A percentile compares a stretch with the other conserved stretches of the same genome.
Evolutionary conservation across 2,329 filamentous ascomycete genomes (phyloP).

Genomic region (Aureobasidium subglaciale): DNA sequence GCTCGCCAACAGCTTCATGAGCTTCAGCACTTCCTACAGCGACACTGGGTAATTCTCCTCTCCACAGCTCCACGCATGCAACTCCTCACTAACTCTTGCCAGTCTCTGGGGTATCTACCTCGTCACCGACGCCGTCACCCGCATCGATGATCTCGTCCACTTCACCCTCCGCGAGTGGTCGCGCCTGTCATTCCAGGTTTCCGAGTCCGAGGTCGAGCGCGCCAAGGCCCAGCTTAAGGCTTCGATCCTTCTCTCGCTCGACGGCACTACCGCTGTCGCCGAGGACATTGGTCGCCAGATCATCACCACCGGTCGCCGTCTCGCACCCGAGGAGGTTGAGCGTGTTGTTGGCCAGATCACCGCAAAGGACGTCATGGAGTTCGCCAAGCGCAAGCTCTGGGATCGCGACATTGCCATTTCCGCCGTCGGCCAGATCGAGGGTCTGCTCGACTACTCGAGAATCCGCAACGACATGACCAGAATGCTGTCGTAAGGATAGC

Average conservation of each 20-base stretch:
- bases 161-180: conserved; percentile 98
- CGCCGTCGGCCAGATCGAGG: conserved; percentile 90
- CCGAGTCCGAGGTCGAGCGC: conserved; percentile 86
- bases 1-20: conserved; percentile 99
- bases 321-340: conserved; percentile 91
- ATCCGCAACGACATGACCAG: conserved; percentile 81
- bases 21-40: conserved; percentile 98
- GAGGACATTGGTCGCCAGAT: conserved; percentile 99
- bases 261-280: conserved; percentile 93
- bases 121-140: conserved; percentile 79
- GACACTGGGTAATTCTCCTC: conserved; percentile 75
- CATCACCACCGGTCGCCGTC: conserved; percentile 89
- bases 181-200: conserved; percentile 82
- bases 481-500: conserved; percentile 45
- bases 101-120: conserved; percentile 99
- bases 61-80: background rate
- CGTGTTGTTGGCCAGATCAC: conserved; percentile 80
- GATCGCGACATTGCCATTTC: conserved; percentile 93
- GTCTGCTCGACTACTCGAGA: conserved; percentile 66
- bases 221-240: conserved; percentile 99
- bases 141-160: conserved; percentile 92
- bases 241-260: conserved; percentile 90
- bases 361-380: conserved; percentile 95
- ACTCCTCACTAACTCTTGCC: conserved; percentile 26
- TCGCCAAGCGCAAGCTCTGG: conserved; percentile 92